Percentiles rank a stretch among this genome's conserved stretches.
These are phyloP conservation scores for Gonapodya prolifera DNA, from an alignment of 192 early-diverging fungal species.

Conservation along the genomic window DNA sequence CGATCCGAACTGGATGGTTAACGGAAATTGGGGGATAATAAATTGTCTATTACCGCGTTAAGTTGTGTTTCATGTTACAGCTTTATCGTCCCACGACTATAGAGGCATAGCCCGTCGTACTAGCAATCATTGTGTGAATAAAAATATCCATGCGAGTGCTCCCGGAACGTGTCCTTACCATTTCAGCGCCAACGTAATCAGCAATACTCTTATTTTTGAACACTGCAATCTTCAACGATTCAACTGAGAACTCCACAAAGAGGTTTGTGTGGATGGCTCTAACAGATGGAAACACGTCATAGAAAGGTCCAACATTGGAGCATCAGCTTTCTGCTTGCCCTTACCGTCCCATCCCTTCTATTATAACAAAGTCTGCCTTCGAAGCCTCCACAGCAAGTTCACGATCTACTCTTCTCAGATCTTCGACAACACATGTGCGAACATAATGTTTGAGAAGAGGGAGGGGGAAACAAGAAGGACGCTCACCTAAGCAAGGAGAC, in stretches of 20 bases:
- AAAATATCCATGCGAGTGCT: too few relatives aligned
- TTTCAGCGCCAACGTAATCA: conserved; percentile 43
- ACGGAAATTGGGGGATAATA: conserved; percentile 31
- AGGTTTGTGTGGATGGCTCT: conserved; percentile 76
- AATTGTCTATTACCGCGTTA: neutral
- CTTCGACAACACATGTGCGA: conserved; percentile 12
- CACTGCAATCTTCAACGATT: conserved; percentile 63
- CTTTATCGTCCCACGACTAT: neutral
- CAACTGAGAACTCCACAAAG: conserved; percentile 48
- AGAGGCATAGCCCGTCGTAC: neutral
- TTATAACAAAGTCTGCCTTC: conserved; percentile 57
- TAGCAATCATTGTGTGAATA: too few relatives aligned
- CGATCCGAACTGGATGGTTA: conserved; percentile 33
- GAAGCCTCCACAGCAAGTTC: conserved; percentile 32
- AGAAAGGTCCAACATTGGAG: neutral
- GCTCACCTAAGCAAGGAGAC: conserved; percentile 46
- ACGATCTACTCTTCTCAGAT: conserved; percentile 48
- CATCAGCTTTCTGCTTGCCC: too few relatives aligned
- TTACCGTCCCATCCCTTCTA: conserved; percentile 32
- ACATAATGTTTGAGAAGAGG: conserved; percentile 1
- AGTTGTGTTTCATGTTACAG: neutral
- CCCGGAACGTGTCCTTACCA: too few relatives aligned
- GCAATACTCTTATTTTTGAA: conserved; percentile 68
- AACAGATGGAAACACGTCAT: conserved; percentile 19
- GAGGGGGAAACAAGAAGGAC: neutral